Base-by-base conservation (phyloP, 73 alveolate genomes). In the Uronychia setigera region DNA sequence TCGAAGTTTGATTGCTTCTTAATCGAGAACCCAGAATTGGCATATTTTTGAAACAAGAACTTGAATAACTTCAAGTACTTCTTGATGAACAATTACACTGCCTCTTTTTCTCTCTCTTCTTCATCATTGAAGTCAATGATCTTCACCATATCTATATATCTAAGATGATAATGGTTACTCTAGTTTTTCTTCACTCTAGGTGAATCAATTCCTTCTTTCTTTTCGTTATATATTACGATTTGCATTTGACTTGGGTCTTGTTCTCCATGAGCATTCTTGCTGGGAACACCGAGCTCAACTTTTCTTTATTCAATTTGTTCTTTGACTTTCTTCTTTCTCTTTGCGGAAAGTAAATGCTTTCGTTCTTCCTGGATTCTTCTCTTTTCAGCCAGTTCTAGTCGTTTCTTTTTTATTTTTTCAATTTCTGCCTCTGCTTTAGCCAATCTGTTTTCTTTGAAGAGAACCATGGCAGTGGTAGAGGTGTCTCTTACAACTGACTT, bases 1-100 rank as follows among this genome's bases (percentile, higher is more conserved):
- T 82, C 89, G 33, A 82, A 82, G 33, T 67, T 82, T 0, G 89
- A 82, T 26, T 30, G 75, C 28, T 82, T 80, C 33, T 82, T 82
- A 28, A 9, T 33, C n/a, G 82, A 77, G 78, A 82, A 83, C 32
- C 96, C 90, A 57, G 92, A 87, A 77, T 86, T 86, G 26, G 96
- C 91, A 85, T 93, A 93, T 79, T 91, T 93, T 75, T 74, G 86
- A 60, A 93, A 93, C 83, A 93, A 76, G 77, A 85, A 85, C 86
- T 91, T 91, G 80, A 93, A 80, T 0, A 89, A 88, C 81, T 93
- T 93, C 35, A 60, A 46, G 87, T 93, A 93, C 59, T 88, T 90
- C 32, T 78, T 67, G 74, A 87, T 76, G 26, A 90, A 29, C 1
- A 93, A 77, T 29, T 30, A 78, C 30, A 93, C 87, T 1, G 86